Conservation (phyloP, 2,329 filamentous ascomycete genomes). For the Capronia coronata region DNA sequence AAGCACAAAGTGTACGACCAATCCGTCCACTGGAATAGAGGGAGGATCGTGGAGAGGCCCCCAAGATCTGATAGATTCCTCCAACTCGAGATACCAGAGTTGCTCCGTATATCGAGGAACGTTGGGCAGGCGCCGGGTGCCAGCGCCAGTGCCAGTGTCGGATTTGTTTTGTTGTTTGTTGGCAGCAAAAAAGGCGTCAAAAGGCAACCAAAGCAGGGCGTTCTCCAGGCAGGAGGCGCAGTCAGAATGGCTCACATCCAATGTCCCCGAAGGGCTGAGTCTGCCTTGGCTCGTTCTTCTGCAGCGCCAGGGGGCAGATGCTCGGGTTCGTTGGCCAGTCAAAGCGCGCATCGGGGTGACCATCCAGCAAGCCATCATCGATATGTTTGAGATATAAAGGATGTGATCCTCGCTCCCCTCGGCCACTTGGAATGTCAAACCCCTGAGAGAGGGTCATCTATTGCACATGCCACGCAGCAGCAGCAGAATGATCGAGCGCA, state of each 20-base stretch:
- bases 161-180: neutral
- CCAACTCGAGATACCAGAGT: no score
- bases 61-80: no score
- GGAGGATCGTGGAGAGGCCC: no score
- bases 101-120: no score
- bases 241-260: conserved; percentile 2
- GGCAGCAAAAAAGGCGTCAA: neutral
- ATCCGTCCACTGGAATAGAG: no score
- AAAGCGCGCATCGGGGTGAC: neutral
- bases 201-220: neutral
- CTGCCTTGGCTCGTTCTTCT: neutral
- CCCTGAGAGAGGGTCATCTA: neutral
- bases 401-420: neutral
- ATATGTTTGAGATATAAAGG: neutral
- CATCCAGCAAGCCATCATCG: neutral
- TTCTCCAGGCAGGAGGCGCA: neutral
- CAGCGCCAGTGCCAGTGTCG: no score
- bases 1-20: no score
- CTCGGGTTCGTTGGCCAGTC: neutral
- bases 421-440: neutral
- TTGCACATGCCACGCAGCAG: no score
- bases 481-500: neutral
- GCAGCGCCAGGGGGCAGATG: neutral
- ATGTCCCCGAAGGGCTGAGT: neutral
- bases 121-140: no score